Conservation (phyloP, 441 rosid species). For the Cnidoscolus chayamansa region DNA sequence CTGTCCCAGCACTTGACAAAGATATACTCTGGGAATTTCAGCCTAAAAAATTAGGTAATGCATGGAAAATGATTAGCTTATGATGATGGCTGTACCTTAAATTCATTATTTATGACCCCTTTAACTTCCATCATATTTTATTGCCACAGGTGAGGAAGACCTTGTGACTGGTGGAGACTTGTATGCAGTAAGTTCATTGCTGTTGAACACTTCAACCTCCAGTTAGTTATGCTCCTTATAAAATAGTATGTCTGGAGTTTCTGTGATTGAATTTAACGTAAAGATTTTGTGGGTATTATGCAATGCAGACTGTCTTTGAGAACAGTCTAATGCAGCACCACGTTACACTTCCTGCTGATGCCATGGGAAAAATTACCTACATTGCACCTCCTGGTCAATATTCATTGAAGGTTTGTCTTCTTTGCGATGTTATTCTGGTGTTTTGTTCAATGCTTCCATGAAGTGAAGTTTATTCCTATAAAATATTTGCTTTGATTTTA, state of each 20-base stretch:
- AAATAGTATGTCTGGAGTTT: neutral
- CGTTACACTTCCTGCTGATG: constrained; percentile 91
- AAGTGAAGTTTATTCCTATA: neutral
- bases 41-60: constrained; percentile 79
- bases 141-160: constrained; percentile 85
- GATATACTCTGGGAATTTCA: constrained; percentile 94
- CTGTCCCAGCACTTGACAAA: constrained; percentile 97
- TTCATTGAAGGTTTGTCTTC: constrained; percentile 68
- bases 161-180: constrained; percentile 95
- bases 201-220: constrained; percentile 14
- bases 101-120: neutral
- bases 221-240: neutral
- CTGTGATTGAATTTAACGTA: constrained; percentile 10
- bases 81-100: constrained; percentile 12
- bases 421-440: neutral
- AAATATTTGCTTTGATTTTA: neutral
- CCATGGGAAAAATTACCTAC: constrained; percentile 92
- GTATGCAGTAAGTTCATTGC: constrained; percentile 73
- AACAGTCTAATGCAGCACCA: constrained; percentile 90
- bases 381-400: constrained; percentile 98
- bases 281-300: constrained; percentile 19
- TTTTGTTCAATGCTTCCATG: neutral
- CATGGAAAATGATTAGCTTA: constrained; percentile 11
- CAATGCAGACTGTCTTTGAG: constrained; percentile 85
- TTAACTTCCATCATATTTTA: constrained; percentile 4